phyloP scores from a whole-genome alignment of 2,329 filamentous ascomycete genomes.

The Thielaviopsis musarum region DNA sequence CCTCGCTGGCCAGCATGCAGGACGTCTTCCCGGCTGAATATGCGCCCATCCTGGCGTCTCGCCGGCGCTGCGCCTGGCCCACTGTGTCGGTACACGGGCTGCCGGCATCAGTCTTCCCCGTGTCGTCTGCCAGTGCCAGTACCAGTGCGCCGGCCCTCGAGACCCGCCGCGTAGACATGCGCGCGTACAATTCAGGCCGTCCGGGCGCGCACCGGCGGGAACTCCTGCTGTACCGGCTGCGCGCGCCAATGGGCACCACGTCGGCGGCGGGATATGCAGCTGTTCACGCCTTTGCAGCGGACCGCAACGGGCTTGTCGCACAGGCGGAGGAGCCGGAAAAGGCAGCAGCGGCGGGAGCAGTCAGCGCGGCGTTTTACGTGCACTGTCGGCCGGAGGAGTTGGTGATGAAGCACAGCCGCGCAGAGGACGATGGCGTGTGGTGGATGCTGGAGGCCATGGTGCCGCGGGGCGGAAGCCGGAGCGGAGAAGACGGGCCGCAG shows the following conservation, averaged over 20 bases:
- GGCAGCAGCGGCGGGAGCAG: slow-evolving; percentile 26
- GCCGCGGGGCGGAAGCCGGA: slow-evolving; percentile 28
- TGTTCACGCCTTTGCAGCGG: slow-evolving; percentile 33
- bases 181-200: slow-evolving; percentile 25
- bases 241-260: slow-evolving; percentile 24
- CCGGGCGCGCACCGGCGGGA: slow-evolving; percentile 29
- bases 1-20: slow-evolving; percentile 24
- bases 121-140: slow-evolving; percentile 16
- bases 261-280: slow-evolving; percentile 29
- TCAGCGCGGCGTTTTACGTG: slow-evolving; percentile 35
- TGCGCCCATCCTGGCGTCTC: slow-evolving; percentile 15
- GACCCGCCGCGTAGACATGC: slow-evolving; percentile 39
- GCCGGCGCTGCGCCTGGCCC: slow-evolving; percentile 28
- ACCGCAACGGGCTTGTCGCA: slow-evolving; percentile 38
- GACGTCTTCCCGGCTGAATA: slow-evolving; percentile 25
- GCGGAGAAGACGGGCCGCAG: slow-evolving; percentile 23
- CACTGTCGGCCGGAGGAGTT: slow-evolving; percentile 32
- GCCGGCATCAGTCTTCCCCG: slow-evolving; percentile 22
- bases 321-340: slow-evolving; percentile 28
- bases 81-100: slow-evolving; percentile 27
- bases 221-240: slow-evolving; percentile 31
- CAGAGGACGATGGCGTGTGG: slow-evolving; percentile 25
- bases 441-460: slow-evolving; percentile 37
- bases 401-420: slow-evolving; percentile 23
- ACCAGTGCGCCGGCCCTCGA: slow-evolving; percentile 33